These are phyloP conservation scores for Cavenderia fasciculata DNA, from an alignment of 78 protist species.

Conservation along the genomic window DNA sequence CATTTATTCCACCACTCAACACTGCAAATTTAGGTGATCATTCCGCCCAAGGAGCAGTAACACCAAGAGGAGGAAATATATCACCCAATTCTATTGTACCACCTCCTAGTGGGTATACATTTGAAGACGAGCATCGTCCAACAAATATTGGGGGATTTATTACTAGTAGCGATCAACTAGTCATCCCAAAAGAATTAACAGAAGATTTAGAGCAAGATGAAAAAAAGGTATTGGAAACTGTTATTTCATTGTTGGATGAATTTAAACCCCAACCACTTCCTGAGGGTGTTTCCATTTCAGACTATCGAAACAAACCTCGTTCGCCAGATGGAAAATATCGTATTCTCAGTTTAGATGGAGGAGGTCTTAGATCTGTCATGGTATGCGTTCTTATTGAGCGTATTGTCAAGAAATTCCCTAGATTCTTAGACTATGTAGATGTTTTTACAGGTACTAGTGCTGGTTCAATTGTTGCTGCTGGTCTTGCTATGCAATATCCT, in stretches of 20 bases:
- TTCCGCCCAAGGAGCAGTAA: too few species aligned
- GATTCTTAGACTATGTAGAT: conserved; percentile 44
- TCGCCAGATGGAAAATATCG: conserved; percentile 61
- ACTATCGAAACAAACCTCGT: conserved; percentile 25
- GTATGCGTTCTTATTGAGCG: conserved; percentile 62
- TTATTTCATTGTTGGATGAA: conserved; percentile 26
- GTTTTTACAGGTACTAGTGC: conserved; percentile 72
- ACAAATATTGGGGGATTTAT: too few species aligned
- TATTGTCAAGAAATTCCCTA: conserved; percentile 41
- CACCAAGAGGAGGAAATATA: too few species aligned
- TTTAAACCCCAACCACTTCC: conserved; percentile 53
- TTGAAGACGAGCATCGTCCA: too few species aligned
- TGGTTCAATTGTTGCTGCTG: conserved; percentile 61
- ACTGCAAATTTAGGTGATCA: too few species aligned
- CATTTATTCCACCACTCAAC: background rate
- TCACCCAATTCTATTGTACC: too few species aligned
- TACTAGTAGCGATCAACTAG: too few species aligned
- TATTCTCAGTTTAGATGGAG: conserved; percentile 48
- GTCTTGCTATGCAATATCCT: conserved; percentile 49
- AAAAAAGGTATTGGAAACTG: conserved; percentile 37
- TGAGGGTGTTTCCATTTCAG: conserved; percentile 11
- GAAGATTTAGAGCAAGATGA: too few species aligned
- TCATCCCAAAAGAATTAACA: too few species aligned
- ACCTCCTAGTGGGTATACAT: too few species aligned
- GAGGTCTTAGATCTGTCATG: conserved; percentile 70